Base-by-base conservation (phyloP, 495 filamentous ascomycete species). In the Lasiosphaeria ovina region DNA sequence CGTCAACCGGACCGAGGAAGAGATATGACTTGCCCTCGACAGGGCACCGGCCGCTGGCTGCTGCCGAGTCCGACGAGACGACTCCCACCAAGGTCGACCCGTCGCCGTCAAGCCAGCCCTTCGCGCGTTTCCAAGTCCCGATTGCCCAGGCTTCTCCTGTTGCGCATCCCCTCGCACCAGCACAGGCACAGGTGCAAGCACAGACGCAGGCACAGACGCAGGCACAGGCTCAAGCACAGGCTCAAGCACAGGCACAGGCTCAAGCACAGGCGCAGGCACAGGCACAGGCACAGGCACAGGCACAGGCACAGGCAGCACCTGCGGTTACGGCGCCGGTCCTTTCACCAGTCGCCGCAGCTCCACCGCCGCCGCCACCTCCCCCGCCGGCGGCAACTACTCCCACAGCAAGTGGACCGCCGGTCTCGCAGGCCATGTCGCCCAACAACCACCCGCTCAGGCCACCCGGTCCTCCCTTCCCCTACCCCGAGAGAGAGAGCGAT, bases 31-130 rank as follows among this genome's bases (percentile, higher is more conserved):
- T 72, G 17, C 72, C 83, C 74, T 63, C 84, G 74, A 38, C 84
- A 80, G 69, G 82, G 83, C 67, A 85, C 72, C 64, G 80, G 79
- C 51, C 83, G 73, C 62, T 79, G 35, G 79, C 84, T 14, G 83
- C 85, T 44, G 76, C 83, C 44, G 89, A 84, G 36, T 58, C 79
- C 4, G 85, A 86, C 17, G 76, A 78, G 49, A 69, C 77, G 8
- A 69, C 81, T 42, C 62, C 71, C 8, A 62, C 80, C 35, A 87
- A 85, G 66, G 42, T 69, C 14, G 76, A 79, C 48, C 64, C 73
- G 9, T 51, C 68, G 35, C 58, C 68, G 38, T 45, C 69, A 10
- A 61, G 60, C 36, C 71, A 72, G 57, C 62, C 72, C 6, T 74
- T 72, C 49, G 44, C 62, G 11, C 72, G 75, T 38, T 79, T 79